Evolutionary conservation across 164 flowering plant genomes (phyloP), one percentile per base, ranked within the genome.

Genomic region (Echeveria elegans): DNA sequence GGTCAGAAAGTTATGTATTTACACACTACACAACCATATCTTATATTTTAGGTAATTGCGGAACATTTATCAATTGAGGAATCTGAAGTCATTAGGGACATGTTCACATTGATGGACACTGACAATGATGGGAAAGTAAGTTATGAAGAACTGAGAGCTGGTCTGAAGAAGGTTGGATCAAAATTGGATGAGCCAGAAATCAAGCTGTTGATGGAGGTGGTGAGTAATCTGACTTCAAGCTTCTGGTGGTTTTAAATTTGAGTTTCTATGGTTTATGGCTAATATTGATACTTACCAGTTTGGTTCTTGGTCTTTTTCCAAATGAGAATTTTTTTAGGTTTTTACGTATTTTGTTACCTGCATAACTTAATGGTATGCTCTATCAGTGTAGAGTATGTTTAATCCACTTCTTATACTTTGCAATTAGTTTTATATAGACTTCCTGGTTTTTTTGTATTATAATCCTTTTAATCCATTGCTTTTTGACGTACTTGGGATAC

Each of bases 191-290:
- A 94, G 70, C 86, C 96, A 6, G 99, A 94, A 83, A 91, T 94
- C 65, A 83, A 82, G 78, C 68, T 94, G 88, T 82, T 91, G 70
- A 94, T 94, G 97, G 96, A 94, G 82, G 98, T 85, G 86, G 97
- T 94, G 84, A 77, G 72, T 68, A 28, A n/a, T 56, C 19, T 56
- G 31, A 28, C 28, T 32, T 53, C 15, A 28, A 28, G 32, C 61
- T 28, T 56, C 31, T 14, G 14, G 7, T 26, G 32, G 32, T 10
- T 26, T 43, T 43, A 12, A 8, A 12, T 28, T 14, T 56, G 26
- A 56, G 5, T 3, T 14, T 7, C 15, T 53, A 4, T 8, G 7
- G 30, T 53, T 53, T 43, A 34, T 29, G 12, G 19, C 32, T 19
- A 56, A 2, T 14, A 12, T 56, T 26, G 11, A 26, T 14, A 9